Percentiles rank a stretch among this genome's conserved stretches.
These are phyloP conservation scores for Aspergillus proliferans DNA, from an alignment of 2,329 filamentous ascomycete species.

Conservation along the genomic window DNA sequence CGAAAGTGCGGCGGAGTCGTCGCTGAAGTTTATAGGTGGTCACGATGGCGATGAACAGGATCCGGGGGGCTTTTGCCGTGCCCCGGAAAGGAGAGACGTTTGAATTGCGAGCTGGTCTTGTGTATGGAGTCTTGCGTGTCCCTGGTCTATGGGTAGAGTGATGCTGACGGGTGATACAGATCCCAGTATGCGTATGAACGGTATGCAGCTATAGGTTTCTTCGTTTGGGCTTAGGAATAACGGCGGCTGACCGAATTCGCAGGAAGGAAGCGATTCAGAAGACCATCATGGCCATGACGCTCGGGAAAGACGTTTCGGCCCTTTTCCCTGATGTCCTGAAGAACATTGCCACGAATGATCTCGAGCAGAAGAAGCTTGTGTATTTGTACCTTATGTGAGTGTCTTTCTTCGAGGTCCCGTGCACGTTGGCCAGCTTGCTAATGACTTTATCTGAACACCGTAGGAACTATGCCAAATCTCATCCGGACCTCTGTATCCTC, in stretches of 20 bases:
- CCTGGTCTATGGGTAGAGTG: slow-evolving; percentile 12
- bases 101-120: slow-evolving; percentile 88
- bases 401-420: neutral
- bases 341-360: slow-evolving; percentile 90
- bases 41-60: slow-evolving; percentile 88
- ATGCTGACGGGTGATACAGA: slow-evolving; percentile 42
- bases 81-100: slow-evolving; percentile 97
- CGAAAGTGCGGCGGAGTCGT: slow-evolving; percentile 32
- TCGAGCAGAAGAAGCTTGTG: slow-evolving; percentile 99
- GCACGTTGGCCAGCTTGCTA: slow-evolving; percentile 7
- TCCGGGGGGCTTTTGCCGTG: slow-evolving; percentile 85
- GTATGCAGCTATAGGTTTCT: slow-evolving; percentile 29
- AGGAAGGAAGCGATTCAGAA: slow-evolving; percentile 98
- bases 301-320: slow-evolving; percentile 96
- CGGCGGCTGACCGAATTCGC: neutral
- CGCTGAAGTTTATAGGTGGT: slow-evolving; percentile 24
- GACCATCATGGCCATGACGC: slow-evolving; percentile 99
- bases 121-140: slow-evolving; percentile 40
- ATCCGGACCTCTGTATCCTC: slow-evolving; percentile 95
- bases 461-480: slow-evolving; percentile 99
- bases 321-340: slow-evolving; percentile 97
- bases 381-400: slow-evolving; percentile 93
- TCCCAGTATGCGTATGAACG: slow-evolving; percentile 99
- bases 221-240: neutral
- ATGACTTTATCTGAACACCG: slow-evolving; percentile 6